Evolutionary conservation across 768 basidiomycete genomes (phyloP), one percentile per base, ranked within the genome.

Genomic region (Termitomyces sp.): DNA sequence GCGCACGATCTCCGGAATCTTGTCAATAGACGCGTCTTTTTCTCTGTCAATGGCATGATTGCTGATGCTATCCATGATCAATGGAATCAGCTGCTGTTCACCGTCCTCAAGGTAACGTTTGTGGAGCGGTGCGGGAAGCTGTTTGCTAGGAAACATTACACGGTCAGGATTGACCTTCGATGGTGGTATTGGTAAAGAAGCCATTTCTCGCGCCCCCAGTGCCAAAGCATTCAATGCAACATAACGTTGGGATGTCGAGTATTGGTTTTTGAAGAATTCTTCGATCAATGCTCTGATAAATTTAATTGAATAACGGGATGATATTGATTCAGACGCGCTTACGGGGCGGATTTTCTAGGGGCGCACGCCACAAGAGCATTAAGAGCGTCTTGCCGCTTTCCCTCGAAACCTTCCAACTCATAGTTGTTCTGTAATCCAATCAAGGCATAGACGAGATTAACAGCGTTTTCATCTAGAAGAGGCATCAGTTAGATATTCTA

Each of bases 221-320:
- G 91, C 92, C 11, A 99, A 74, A 1, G 93, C 88, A 59, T 90
- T 94, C 21, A 98, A 78, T 61, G 94, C 92, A 10, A 84, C 81
- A 59, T 83, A 89, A 8, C 95, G 86, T 63, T 98, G 94, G 30
- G 85, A 80, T 17, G 83, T 81, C 0, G 97, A 95, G 70, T 96
- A 97, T 61, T 96, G 92, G 47, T 89, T 90, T 62, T 86, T 86
- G 75, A 98, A 99, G 70, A 94, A 95, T 65, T 97, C 91, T 67
- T 96, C 93, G 52, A 92, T 85, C 10, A 98, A 75, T 34, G 83
- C 79, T 3, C 95, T 97, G 45, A 16, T 10, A 30, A 12, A 11
- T 16, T 61, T 7, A 58, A 32, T 23, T 23, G 44, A 28, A 8
- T 23, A 47, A 34, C n/a, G 53, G 25, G 16, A 16, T 7, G 35